phyloP scores from a whole-genome alignment of 768 basidiomycete genomes.

The Piloderma croceum region DNA sequence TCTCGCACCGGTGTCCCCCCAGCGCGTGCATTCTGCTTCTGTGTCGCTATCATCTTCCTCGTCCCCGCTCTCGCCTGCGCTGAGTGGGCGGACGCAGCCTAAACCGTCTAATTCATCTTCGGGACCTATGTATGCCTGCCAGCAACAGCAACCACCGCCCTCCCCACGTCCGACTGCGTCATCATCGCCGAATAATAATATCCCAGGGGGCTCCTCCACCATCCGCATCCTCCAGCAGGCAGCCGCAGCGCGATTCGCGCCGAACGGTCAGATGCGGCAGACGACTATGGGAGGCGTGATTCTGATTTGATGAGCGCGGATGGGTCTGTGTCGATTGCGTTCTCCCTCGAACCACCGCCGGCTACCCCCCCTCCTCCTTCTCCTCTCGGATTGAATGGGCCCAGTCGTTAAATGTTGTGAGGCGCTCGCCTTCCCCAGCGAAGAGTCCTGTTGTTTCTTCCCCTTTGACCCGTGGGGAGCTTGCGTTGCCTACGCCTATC shows the following conservation, averaged over 20 bases:
- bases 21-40: not conserved
- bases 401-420: conserved; percentile 15
- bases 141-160: conserved; percentile 12
- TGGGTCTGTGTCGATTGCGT: conserved; percentile 59
- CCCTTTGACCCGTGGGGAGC: conserved; percentile 19
- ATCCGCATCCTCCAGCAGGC: conserved; percentile 20
- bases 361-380: no score
- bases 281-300: conserved; percentile 58
- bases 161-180: conserved; percentile 5
- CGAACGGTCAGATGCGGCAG: conserved; percentile 18
- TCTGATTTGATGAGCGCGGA: conserved; percentile 42
- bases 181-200: conserved; percentile 4
- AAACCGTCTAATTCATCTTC: conserved; percentile 20
- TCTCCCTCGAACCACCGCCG: conserved; percentile 50
- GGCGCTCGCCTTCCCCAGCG: no score
- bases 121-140: conserved; percentile 59
- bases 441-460: conserved; percentile 3
- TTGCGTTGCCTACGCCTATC: not conserved
- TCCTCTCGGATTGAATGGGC: conserved; percentile 10
- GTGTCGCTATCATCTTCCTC: not conserved
- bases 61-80: conserved; percentile 38
- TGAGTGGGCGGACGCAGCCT: conserved; percentile 54
- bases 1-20: not conserved
- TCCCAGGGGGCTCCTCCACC: no score
- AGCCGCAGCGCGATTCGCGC: conserved; percentile 9